Evolutionary conservation across 805 yeast species (phyloP), one percentile per base, ranked within the genome.

Genomic region (Tetrapisispora nanseiensis): DNA sequence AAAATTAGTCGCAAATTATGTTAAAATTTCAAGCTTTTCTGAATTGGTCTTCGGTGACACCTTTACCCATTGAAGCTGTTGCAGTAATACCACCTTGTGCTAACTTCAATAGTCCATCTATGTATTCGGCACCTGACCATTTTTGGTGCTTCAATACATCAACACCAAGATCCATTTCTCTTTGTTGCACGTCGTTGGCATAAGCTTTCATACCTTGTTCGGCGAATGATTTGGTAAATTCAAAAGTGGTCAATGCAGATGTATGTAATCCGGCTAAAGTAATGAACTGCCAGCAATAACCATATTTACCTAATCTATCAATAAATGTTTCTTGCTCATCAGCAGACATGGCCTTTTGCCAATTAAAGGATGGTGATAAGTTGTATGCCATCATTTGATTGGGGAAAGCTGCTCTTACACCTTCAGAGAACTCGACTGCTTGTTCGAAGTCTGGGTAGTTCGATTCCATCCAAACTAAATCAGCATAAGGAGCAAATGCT

Each of bases 121-220:
- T 82, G 71, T 86, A 89, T 68, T 86, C 95, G 24, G 97, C 97
- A 62, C 97, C 97, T 33, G 96, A 86, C 97, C 97, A 90, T 67
- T 89, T 86, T 68, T 90, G 97, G 67, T 90, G 97, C 74, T 87
- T 90, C 50, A 90, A 94, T 46, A 90, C 95, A 66, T 90, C 97
- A 51, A 89, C 95, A 51, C 86, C 89, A 46, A 71, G 72, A 56
- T 81, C 86, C 63, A 89, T 84, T 72, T 90, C 97, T 46, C 79
- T 82, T 48, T 80, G 76, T 70, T 90, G 97, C 47, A 90, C 81
- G 50, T 71, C 71, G 62, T 80, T 82, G 44, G 96, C 97, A 63
- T 90, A 90, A 7, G 97, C 97, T 68, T 81, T 82, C 97, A 90
- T 90, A 52, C 97, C 97, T 52, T 76, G 74, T 63, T 76, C 70